These are phyloP conservation scores for Rosa lucieae DNA, from an alignment of 306 rosid genomes.

Conservation along the genomic window DNA sequence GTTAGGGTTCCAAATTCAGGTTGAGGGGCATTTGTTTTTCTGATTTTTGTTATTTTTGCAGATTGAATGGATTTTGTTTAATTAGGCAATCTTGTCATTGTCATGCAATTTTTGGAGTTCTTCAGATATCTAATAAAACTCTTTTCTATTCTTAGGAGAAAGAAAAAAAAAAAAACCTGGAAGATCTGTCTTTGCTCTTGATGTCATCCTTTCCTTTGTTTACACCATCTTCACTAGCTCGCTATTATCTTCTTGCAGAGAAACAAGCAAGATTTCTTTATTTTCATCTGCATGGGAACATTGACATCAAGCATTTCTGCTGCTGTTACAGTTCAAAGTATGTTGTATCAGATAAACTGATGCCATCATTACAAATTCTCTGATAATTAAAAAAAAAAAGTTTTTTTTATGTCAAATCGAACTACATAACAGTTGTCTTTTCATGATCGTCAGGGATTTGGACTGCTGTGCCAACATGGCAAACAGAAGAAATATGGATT, in stretches of 20 bases:
- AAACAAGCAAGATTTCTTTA: slow-evolving; percentile 88
- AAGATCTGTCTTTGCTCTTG: background rate
- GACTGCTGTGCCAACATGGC: slow-evolving; percentile 43
- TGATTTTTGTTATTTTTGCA: background rate
- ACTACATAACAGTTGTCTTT: slow-evolving; percentile 26
- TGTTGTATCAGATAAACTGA: slow-evolving; percentile 29
- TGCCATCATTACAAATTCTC: slow-evolving; percentile 24
- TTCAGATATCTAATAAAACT: background rate
- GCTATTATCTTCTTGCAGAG: slow-evolving; percentile 63
- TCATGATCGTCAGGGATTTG: slow-evolving; percentile 63
- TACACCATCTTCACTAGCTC: slow-evolving; percentile 24
- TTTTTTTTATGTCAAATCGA: slow-evolving; percentile 16
- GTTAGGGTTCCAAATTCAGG: background rate
- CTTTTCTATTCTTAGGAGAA: background rate
- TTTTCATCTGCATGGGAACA: slow-evolving; percentile 68
- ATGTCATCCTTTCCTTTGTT: slow-evolving; percentile 14
- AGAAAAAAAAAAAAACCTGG: background rate
- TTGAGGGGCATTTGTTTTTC: background rate
- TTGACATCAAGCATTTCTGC: slow-evolving; percentile 48
- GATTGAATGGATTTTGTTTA: background rate
- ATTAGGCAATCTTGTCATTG: background rate
- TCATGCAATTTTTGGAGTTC: background rate
- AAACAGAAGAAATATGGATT: slow-evolving; percentile 64
- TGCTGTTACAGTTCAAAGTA: slow-evolving; percentile 69
- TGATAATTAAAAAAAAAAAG: background rate